Percentiles rank a stretch among this genome's conserved stretches.
Conservation (phyloP, 441 rosid genomes). For the Croton setiger region DNA sequence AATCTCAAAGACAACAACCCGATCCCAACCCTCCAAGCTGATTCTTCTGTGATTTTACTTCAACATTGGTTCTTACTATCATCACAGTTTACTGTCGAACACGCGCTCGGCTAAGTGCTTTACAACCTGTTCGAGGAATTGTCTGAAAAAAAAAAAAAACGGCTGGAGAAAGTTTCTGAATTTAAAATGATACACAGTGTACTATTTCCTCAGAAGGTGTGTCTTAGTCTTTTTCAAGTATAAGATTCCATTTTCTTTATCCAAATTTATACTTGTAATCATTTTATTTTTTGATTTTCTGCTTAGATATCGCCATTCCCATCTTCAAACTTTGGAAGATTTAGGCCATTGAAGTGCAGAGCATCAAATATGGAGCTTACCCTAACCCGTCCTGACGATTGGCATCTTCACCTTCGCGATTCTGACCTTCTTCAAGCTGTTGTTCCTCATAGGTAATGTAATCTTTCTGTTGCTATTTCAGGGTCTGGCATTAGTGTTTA, state of each 20-base stretch:
- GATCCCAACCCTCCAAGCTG: no score
- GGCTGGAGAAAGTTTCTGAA: neutral
- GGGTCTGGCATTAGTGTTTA: neutral
- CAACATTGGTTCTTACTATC: no score
- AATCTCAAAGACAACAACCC: no score
- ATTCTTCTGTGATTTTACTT: no score
- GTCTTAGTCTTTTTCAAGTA: neutral
- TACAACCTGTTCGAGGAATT: neutral
- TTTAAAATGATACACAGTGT: neutral
- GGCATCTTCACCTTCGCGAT: constrained; percentile 95
- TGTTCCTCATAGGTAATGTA: constrained; percentile 60
- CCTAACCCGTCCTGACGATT: constrained; percentile 73
- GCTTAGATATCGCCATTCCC: constrained; percentile 32
- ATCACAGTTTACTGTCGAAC: no score
- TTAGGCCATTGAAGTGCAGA: constrained; percentile 29
- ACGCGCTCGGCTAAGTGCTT: neutral
- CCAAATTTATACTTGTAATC: neutral
- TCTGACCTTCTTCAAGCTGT: constrained; percentile 70
- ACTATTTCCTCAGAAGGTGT: neutral
- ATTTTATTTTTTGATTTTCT: neutral
- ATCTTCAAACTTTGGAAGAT: constrained; percentile 17
- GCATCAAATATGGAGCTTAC: constrained; percentile 61
- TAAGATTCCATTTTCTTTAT: neutral
- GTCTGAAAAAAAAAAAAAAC: neutral
- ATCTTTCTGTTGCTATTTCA: neutral